Evolutionary conservation across 805 yeast genomes (phyloP).

Genomic region (Starmerella khaoyaiensis): DNA sequence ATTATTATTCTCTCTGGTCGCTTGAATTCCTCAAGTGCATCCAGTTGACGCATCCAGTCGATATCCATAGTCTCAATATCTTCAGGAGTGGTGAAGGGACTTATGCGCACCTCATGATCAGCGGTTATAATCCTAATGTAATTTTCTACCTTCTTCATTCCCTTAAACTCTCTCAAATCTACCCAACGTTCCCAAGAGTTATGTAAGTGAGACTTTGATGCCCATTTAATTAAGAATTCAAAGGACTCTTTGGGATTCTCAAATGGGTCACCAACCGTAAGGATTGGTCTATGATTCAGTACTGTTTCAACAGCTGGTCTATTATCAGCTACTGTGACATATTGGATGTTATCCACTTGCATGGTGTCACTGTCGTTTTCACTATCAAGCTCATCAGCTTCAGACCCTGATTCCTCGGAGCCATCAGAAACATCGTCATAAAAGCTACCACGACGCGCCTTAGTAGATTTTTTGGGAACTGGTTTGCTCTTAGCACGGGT

Average conservation of each 20-base stretch:
- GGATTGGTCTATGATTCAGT: conserved; percentile 40
- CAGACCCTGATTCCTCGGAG: conserved; percentile 6
- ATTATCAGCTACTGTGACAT: background rate
- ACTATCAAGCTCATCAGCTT: conserved; percentile 4
- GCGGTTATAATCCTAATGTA: conserved; percentile 63
- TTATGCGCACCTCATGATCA: conserved; percentile 65
- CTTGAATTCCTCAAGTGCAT: conserved; percentile 70
- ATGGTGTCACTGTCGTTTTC: conserved; percentile 1
- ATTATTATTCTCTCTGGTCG: conserved; percentile 83
- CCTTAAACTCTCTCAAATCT: conserved; percentile 39
- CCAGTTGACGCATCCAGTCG: conserved; percentile 73
- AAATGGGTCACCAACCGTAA: conserved; percentile 27
- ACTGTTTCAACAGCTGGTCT: conserved; percentile 36
- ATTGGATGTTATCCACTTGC: background rate
- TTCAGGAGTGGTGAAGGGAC: conserved; percentile 74
- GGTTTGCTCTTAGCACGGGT: conserved; percentile 4
- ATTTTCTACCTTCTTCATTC: conserved; percentile 77
- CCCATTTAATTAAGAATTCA: conserved; percentile 66
- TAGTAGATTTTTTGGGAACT: background rate
- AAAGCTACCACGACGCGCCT: conserved; percentile 14
- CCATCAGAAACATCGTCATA: conserved; percentile 22
- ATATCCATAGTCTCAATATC: conserved; percentile 89
- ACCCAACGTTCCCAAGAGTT: conserved; percentile 82
- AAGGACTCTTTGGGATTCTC: conserved; percentile 46
- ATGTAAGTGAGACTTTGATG: conserved; percentile 75